Evolutionary conservation across 768 basidiomycete species (phyloP).

Genomic region (Auricularia heimuer): DNA sequence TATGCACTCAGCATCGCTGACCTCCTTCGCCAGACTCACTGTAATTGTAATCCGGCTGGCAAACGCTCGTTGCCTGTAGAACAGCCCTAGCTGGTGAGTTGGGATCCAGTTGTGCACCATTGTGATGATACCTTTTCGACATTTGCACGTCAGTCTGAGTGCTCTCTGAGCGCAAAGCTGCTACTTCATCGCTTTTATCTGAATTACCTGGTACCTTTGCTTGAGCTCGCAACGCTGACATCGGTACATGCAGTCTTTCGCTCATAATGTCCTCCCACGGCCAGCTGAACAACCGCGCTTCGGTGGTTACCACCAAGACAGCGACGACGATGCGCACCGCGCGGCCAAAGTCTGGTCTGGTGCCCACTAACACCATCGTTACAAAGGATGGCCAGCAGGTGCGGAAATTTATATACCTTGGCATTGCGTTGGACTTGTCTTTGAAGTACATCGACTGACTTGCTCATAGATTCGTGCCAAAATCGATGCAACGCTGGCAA

Average conservation of each 20-base stretch:
- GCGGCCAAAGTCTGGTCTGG: conserved; percentile 29
- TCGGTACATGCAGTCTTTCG: background rate
- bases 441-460: too few species aligned
- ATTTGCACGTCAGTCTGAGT: conserved; percentile 4
- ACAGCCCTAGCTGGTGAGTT: conserved; percentile 1
- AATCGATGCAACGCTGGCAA: conserved; percentile 67
- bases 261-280: background rate
- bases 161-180: background rate
- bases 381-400: conserved; percentile 48
- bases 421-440: too few species aligned
- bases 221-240: background rate
- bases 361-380: conserved; percentile 79
- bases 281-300: background rate
- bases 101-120: background rate
- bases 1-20: conserved; percentile 19
- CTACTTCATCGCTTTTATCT: background rate
- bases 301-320: conserved; percentile 8
- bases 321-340: conserved; percentile 3
- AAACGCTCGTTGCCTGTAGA: conserved; percentile 2
- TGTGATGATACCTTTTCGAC: background rate
- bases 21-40: conserved; percentile 25
- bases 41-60: too few species aligned
- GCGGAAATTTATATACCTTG: background rate
- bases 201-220: background rate
- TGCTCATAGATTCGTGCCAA: conserved; percentile 54